Conservation (phyloP, 1,139 yeast species). For the Pichia sp. region DNA sequence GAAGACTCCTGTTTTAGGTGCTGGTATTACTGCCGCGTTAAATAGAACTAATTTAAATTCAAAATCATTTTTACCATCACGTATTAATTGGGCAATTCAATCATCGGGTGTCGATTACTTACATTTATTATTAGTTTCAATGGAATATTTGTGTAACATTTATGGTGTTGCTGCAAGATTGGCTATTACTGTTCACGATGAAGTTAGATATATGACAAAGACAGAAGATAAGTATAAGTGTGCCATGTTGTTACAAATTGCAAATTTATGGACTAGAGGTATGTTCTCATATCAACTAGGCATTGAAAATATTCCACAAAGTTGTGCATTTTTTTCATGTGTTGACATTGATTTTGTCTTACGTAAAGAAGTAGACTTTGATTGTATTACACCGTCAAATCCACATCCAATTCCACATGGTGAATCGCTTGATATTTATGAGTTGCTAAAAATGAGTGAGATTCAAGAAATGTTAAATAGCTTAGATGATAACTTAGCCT, state of each 20-base stretch:
- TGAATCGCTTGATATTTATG: slow-evolving; percentile 57
- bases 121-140: slow-evolving; percentile 75
- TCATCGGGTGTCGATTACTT: slow-evolving; percentile 96
- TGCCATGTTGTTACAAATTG: slow-evolving; percentile 78
- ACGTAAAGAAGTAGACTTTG: slow-evolving; percentile 82
- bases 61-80: slow-evolving; percentile 71
- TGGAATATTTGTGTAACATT: slow-evolving; percentile 70
- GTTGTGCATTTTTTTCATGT: slow-evolving; percentile 92
- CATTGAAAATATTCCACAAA: slow-evolving; percentile 81
- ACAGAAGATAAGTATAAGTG: slow-evolving; percentile 68
- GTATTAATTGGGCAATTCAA: slow-evolving; percentile 97
- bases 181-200: slow-evolving; percentile 90
- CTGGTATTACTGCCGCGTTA: slow-evolving; percentile 85
- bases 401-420: slow-evolving; percentile 71
- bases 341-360: slow-evolving; percentile 86
- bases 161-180: slow-evolving; percentile 74
- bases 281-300: slow-evolving; percentile 94
- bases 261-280: slow-evolving; percentile 94
- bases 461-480: slow-evolving; percentile 22
- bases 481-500: slow-evolving; percentile 17
- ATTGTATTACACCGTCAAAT: slow-evolving; percentile 88
- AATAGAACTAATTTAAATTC: slow-evolving; percentile 57
- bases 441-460: slow-evolving; percentile 38
- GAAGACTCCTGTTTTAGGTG: slow-evolving; percentile 86
- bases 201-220: slow-evolving; percentile 72